Evolutionary conservation across 768 basidiomycete species (phyloP), one percentile per base, ranked within the genome.

Genomic region (Cystobasidium ongulense): DNA sequence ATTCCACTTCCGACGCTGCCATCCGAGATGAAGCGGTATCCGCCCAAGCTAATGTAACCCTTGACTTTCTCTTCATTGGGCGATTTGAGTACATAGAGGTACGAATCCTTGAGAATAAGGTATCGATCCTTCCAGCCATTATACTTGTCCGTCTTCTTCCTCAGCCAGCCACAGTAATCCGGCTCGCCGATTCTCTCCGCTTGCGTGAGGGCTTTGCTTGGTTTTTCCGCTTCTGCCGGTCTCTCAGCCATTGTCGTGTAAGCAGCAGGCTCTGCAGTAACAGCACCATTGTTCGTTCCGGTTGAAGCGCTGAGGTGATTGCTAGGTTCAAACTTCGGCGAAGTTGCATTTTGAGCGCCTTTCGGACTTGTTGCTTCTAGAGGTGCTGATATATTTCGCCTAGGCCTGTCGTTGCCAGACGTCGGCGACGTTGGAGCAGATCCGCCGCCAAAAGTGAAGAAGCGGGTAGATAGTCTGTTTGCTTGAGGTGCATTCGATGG

Each of bases 91-190:
- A 88, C 90, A 80, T 98, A 99, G 50, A 99, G 78, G 82, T 97
- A 89, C 0, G 88, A 85, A 0, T 94, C 96, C 81, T 96, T 94
- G 80, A 98, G 86, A 36, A 96, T 87, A 78, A 95, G 91, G 83
- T 90, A 99, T 54, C 95, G 84, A 75, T 84, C 78, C 83, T 96
- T 97, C 96, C 96, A 99, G 23, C 85, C 84, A 77, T 91, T 93
- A 81, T 96, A 97, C 76, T 88, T 84, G 59, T 96, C 96, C 0
- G 91, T 91, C 83, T 88, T 91, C 86, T 98, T 99, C 79, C 90
- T 86, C 89, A 99, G 89, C 89, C 91, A 97, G 7, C 96, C 96
- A 36, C 85, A 84, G 80, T 90, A 88, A 82, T 99, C 96, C 18
- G 92, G 87, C 29, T 86, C 86, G 2, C 95, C 96, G 75, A 99